Evolutionary conservation across 2,329 filamentous ascomycete genomes (phyloP).

Genomic region (Xenoacremonium recifei): DNA sequence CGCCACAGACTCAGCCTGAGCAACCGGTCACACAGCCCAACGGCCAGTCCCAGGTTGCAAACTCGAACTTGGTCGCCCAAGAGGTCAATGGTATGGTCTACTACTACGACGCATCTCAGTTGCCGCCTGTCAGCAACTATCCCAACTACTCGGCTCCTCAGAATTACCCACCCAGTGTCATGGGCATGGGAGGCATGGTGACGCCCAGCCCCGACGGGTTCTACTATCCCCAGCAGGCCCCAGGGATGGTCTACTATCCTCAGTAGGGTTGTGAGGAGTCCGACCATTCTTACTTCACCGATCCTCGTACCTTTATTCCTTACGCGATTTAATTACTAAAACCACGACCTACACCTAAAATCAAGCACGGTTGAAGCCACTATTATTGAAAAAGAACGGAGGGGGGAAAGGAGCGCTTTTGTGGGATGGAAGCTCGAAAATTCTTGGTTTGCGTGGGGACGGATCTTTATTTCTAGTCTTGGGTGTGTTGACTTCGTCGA

Average conservation of each 20-base stretch:
- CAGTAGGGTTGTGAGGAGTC: conserved; percentile 44
- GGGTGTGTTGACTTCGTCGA: not conserved
- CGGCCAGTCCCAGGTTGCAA: conserved; percentile 22
- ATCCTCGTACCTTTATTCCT: conserved; percentile 22
- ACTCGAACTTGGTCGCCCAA: conserved; percentile 65
- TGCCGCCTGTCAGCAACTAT: conserved; percentile 54
- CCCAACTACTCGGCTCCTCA: conserved; percentile 48
- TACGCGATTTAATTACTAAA: conserved; percentile 33
- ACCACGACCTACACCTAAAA: conserved; percentile 22
- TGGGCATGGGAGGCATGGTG: conserved; percentile 79
- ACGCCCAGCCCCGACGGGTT: conserved; percentile 66
- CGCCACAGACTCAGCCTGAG: conserved; percentile 41
- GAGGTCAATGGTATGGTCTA: conserved; percentile 96
- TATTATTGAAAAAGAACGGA: conserved; percentile 20
- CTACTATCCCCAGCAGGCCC: conserved; percentile 62
- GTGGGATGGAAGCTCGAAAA: conserved; percentile 7
- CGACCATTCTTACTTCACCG: conserved; percentile 18
- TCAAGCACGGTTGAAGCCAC: conserved; percentile 21
- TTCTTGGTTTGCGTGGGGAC: conserved; percentile 1
- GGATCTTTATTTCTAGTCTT: conserved; percentile 2
- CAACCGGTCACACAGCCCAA: conserved; percentile 33
- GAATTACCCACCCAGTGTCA: conserved; percentile 55
- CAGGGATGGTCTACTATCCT: conserved; percentile 60
- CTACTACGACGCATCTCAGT: conserved; percentile 81
- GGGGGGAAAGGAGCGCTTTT: conserved; percentile 7